A percentile compares a stretch with the other conserved stretches of the same genome.
Evolutionary conservation across 495 filamentous ascomycete species (phyloP).

Genomic region (Xylaria bambusicola): DNA sequence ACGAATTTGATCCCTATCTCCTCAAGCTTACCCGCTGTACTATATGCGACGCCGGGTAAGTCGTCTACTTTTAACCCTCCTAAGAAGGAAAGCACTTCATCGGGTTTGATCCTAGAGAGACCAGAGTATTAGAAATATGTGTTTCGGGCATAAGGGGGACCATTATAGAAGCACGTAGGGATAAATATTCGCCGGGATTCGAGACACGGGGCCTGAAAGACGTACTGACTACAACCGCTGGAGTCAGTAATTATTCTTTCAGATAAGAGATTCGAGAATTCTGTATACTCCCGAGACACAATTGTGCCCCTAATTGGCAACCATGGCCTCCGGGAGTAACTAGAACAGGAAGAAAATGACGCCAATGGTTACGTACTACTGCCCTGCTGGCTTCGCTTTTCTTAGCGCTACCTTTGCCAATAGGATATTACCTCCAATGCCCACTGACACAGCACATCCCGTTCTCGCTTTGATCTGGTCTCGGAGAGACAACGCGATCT

Average conservation of each 20-base stretch:
- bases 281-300: too few species aligned
- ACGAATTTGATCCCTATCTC: slow-evolving; percentile 83
- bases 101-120: slow-evolving; percentile 59
- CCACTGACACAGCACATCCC: slow-evolving; percentile 87
- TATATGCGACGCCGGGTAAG: slow-evolving; percentile 86
- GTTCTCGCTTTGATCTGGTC: slow-evolving; percentile 70
- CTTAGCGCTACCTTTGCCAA: slow-evolving; percentile 87
- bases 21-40: slow-evolving; percentile 79
- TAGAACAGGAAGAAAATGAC: too few species aligned
- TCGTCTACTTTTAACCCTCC: slow-evolving; percentile 72
- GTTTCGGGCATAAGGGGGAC: too few species aligned
- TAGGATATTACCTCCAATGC: slow-evolving; percentile 88
- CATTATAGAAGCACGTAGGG: slow-evolving; percentile 38
- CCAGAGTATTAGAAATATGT: neutral
- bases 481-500: slow-evolving; percentile 68
- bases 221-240: too few species aligned
- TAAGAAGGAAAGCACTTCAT: slow-evolving; percentile 75
- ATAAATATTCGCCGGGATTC: too few species aligned
- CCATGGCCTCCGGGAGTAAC: too few species aligned
- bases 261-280: too few species aligned
- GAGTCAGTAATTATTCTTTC: too few species aligned
- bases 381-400: slow-evolving; percentile 93
- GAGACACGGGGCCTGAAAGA: too few species aligned
- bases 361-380: slow-evolving; percentile 42
- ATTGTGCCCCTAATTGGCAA: too few species aligned